These are phyloP conservation scores for Alternaria metachromatica DNA, from an alignment of 2,329 filamentous ascomycete species.

Conservation along the genomic window DNA sequence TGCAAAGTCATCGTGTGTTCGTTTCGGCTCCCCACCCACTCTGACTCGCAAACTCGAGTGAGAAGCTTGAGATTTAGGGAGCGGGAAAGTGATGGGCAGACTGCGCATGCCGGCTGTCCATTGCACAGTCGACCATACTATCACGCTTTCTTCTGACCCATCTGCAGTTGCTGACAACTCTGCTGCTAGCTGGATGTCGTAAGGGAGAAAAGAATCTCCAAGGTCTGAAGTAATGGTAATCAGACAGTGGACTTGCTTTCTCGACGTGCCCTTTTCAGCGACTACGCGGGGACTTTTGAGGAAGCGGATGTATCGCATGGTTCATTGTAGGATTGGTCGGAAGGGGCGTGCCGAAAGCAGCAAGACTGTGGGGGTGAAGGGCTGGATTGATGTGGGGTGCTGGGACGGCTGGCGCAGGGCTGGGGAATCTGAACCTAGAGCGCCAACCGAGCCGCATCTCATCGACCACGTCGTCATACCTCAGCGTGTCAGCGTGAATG, in stretches of 20 bases:
- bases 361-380: constrained; percentile 9
- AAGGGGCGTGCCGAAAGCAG: constrained; percentile 1
- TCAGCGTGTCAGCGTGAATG: constrained; percentile 5
- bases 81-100: constrained; percentile 52
- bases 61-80: constrained; percentile 48
- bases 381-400: constrained; percentile 24
- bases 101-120: constrained; percentile 56
- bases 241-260: constrained; percentile 42
- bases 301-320: constrained; percentile 68
- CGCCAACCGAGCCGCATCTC: constrained; percentile 13
- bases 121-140: constrained; percentile 51
- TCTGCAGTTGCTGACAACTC: constrained; percentile 42
- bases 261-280: constrained; percentile 39
- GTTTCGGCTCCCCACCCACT: constrained; percentile 44
- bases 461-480: constrained; percentile 13
- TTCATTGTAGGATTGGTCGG: background rate
- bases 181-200: constrained; percentile 53
- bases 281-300: constrained; percentile 66
- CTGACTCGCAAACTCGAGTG: constrained; percentile 50
- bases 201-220: constrained; percentile 67
- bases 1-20: constrained; percentile 37
- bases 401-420: constrained; percentile 4
- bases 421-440: constrained; percentile 1
- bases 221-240: constrained; percentile 73
- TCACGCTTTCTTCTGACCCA: constrained; percentile 39